These are phyloP conservation scores for Fistulina hepatica DNA, from an alignment of 1,284 basidiomycete species.

Conservation along the genomic window DNA sequence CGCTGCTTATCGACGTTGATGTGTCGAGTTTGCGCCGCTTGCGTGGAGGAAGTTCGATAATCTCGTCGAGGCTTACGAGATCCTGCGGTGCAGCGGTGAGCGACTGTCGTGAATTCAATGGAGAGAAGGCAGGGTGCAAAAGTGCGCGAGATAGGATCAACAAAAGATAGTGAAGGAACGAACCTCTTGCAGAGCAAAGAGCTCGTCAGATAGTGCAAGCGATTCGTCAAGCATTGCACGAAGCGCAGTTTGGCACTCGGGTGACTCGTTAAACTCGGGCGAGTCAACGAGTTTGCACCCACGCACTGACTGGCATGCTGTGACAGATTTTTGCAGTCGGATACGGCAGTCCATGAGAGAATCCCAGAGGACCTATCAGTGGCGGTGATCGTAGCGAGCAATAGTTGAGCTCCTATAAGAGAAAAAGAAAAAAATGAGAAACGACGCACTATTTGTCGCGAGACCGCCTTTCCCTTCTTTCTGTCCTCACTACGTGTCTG, in stretches of 20 bases:
- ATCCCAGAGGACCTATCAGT: slow-evolving; percentile 82
- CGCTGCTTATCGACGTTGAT: too few relatives aligned
- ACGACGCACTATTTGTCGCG: slow-evolving; percentile 59
- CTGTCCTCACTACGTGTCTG: slow-evolving; percentile 54
- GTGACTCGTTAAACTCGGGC: slow-evolving; percentile 18
- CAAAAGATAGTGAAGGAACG: too few relatives aligned
- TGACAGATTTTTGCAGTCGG: slow-evolving; percentile 72
- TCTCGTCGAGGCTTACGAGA: background rate
- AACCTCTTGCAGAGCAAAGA: slow-evolving; percentile 61
- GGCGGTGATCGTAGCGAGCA: too few relatives aligned
- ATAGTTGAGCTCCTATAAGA: slow-evolving; percentile 9
- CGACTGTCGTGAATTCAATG: slow-evolving; percentile 7
- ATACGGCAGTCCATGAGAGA: slow-evolving; percentile 79
- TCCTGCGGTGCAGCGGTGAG: too few relatives aligned
- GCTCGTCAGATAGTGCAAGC: slow-evolving; percentile 46
- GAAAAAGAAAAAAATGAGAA: slow-evolving; percentile 8
- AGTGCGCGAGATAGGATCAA: too few relatives aligned
- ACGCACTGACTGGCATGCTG: slow-evolving; percentile 53
- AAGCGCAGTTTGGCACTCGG: slow-evolving; percentile 30
- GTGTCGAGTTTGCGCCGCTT: slow-evolving; percentile 44
- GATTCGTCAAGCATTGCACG: slow-evolving; percentile 49
- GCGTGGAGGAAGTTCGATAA: slow-evolving; percentile 35
- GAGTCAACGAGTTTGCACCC: slow-evolving; percentile 28
- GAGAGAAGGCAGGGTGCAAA: background rate
- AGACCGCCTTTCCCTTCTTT: slow-evolving; percentile 72